These are phyloP conservation scores for Scalesia atractyloides DNA, from an alignment of 129 eudicot genomes.

Conservation along the genomic window DNA sequence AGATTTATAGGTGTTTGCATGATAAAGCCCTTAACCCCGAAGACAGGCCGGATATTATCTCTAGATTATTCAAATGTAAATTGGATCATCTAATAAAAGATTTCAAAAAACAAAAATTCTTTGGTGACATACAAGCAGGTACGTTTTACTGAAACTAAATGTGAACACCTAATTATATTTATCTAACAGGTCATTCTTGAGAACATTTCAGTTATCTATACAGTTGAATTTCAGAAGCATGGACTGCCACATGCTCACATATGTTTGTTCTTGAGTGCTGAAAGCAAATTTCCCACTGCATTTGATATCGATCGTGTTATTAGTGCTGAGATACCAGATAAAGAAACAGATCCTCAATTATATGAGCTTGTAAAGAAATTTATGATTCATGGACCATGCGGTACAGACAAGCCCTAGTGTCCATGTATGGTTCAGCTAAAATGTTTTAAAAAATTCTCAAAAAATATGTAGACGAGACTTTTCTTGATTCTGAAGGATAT, in stretches of 20 bases:
- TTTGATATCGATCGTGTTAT: neutral
- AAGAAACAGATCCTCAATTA: neutral
- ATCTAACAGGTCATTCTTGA: too few relatives aligned
- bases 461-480: neutral
- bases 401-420: neutral
- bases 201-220: too few relatives aligned
- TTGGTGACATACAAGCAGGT: neutral
- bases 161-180: too few relatives aligned
- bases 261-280: neutral
- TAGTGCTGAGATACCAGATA: constrained; percentile 11
- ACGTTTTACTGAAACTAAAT: too few relatives aligned
- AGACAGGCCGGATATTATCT: too few relatives aligned
- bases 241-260: constrained; percentile 34
- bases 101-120: too few relatives aligned
- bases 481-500: neutral
- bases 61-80: too few relatives aligned
- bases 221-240: constrained; percentile 24
- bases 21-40: too few relatives aligned
- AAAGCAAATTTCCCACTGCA: neutral
- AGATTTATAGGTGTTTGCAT: too few relatives aligned
- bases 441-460: constrained; percentile 17
- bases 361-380: neutral
- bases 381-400: constrained; percentile 36
- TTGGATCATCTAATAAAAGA: neutral
- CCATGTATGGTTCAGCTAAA: neutral